Evolutionary conservation across 2,329 filamentous ascomycete genomes (phyloP).

Genomic region (Sordariomycetes sp.): DNA sequence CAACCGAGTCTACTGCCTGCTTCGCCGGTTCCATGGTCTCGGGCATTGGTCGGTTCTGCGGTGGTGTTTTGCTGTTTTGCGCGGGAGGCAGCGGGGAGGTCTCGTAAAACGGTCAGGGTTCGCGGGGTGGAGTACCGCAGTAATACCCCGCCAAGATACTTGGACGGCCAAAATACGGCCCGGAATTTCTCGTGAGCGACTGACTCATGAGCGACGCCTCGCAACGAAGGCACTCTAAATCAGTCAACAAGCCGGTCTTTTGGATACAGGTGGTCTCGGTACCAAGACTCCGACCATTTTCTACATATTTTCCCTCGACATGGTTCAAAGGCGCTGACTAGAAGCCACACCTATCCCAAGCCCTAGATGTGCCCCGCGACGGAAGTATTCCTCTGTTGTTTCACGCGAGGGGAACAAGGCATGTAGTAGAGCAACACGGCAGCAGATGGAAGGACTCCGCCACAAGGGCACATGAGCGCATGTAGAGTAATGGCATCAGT

Average conservation of each 20-base stretch:
- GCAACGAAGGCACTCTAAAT: not conserved
- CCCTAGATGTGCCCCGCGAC: too few relatives aligned
- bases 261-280: not conserved
- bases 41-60: not conserved
- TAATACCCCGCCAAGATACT: too few relatives aligned
- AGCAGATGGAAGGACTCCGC: too few relatives aligned
- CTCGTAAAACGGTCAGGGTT: not conserved
- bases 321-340: too few relatives aligned
- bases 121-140: not conserved
- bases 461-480: too few relatives aligned
- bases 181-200: not conserved
- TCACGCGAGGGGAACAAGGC: too few relatives aligned
- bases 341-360: too few relatives aligned
- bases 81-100: not conserved
- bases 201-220: not conserved
- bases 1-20: slow-evolving; percentile 30
- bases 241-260: too few relatives aligned
- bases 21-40: slow-evolving; percentile 33
- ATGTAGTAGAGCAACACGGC: too few relatives aligned
- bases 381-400: too few relatives aligned
- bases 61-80: not conserved
- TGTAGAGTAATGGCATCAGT: too few relatives aligned
- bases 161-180: not conserved
- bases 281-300: not conserved
- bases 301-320: too few relatives aligned